These are phyloP conservation scores for Arabidopsis suecica DNA, from an alignment of 345 rosid genomes.

Conservation along the genomic window DNA sequence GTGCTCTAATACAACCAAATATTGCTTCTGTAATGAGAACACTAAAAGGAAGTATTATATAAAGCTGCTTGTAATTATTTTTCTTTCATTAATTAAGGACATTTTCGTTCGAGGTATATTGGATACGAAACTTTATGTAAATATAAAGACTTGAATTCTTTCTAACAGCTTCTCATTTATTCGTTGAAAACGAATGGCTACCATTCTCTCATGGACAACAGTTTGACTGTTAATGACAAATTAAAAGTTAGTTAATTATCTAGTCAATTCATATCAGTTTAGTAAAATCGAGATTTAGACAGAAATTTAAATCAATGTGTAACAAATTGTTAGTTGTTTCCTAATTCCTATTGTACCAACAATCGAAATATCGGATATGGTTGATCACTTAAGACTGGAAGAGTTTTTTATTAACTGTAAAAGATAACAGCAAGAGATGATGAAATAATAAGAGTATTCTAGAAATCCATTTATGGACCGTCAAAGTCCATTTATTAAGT, in stretches of 20 bases:
- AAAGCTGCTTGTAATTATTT: background rate
- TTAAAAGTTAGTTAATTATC: constrained; percentile 11
- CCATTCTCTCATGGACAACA: background rate
- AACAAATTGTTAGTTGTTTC: background rate
- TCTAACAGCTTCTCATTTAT: background rate
- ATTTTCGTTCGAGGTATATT: background rate
- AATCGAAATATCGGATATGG: background rate
- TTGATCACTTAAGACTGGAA: background rate
- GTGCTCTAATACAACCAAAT: constrained; percentile 5
- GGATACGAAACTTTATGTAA: background rate
- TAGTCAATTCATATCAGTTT: constrained; percentile 5
- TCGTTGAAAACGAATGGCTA: background rate
- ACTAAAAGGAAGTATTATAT: constrained; percentile 1
- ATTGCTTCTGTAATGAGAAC: background rate
- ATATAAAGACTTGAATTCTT: background rate
- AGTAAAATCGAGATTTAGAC: background rate
- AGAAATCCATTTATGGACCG: no score
- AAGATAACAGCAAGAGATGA: no score
- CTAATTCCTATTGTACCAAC: background rate
- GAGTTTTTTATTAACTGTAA: no score
- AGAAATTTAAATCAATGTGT: background rate
- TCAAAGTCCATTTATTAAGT: no score
- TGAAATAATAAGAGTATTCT: no score
- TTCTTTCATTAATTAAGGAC: background rate
- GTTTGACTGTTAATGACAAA: constrained; percentile 3